These are phyloP conservation scores for Colletotrichum liaoningense DNA, from an alignment of 2,329 filamentous ascomycete genomes.

Conservation along the genomic window DNA sequence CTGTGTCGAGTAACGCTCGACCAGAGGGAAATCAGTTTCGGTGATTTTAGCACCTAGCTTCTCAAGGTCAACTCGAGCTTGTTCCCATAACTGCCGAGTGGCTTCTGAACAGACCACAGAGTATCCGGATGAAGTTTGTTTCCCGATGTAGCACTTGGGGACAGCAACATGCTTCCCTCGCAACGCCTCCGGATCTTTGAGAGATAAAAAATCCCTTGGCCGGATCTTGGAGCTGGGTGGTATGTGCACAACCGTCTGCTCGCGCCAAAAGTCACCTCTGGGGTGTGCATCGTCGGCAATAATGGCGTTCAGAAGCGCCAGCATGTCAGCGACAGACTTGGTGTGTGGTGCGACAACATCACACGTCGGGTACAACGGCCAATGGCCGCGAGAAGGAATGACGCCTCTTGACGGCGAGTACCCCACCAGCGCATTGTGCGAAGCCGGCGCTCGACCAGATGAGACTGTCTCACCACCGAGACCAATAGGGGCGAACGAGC, in stretches of 20 bases:
- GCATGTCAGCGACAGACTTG: constrained; percentile 54
- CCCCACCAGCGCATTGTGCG: constrained; percentile 62
- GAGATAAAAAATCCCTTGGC: constrained; percentile 45
- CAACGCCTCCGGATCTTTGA: constrained; percentile 48
- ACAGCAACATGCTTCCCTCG: constrained; percentile 59
- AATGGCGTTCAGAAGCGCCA: constrained; percentile 58
- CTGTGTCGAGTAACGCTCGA: constrained; percentile 20
- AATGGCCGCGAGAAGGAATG: constrained; percentile 60
- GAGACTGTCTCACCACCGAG: constrained; percentile 65
- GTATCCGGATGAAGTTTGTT: constrained; percentile 34
- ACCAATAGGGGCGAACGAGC: constrained; percentile 61
- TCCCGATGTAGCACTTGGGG: constrained; percentile 63
- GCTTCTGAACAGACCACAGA: constrained; percentile 13
- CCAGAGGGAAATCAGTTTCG: constrained; percentile 39
- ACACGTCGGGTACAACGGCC: constrained; percentile 65
- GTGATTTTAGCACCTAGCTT: constrained; percentile 53
- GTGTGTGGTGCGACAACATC: constrained; percentile 64
- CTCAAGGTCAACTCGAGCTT: constrained; percentile 49
- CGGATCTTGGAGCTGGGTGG: constrained; percentile 45
- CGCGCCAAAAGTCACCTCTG: constrained; percentile 63
- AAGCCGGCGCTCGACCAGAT: constrained; percentile 62
- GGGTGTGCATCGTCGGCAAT: constrained; percentile 51
- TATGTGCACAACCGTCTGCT: constrained; percentile 58
- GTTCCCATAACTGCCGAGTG: constrained; percentile 43
- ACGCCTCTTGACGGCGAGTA: constrained; percentile 63